Evolutionary conservation across 148 eudicot species (phyloP).

Genomic region (Rhododendron vialii): DNA sequence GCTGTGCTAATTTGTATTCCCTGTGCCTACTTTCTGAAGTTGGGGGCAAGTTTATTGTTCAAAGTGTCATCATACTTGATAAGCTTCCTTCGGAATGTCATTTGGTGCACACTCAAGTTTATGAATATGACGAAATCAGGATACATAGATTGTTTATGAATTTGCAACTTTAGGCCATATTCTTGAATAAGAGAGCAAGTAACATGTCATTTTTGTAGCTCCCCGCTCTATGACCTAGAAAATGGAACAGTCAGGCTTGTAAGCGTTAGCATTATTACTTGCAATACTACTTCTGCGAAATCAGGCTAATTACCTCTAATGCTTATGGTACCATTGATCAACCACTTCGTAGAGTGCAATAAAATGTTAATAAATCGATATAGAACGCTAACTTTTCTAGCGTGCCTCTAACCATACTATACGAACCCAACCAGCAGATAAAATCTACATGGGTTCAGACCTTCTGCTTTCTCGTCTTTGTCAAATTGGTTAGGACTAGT

Average conservation of each 20-base stretch:
- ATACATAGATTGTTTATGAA: not conserved
- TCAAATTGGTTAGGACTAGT: not conserved
- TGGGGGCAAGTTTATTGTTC: not conserved
- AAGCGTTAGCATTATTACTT: not conserved
- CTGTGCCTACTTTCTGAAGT: not conserved
- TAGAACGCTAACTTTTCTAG: not conserved
- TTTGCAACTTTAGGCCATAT: not conserved
- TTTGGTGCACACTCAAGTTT: not conserved
- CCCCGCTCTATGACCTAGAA: not conserved
- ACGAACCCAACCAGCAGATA: not conserved
- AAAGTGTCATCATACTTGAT: not conserved
- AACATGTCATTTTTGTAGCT: not conserved
- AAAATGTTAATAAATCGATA: not conserved
- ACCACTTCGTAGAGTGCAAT: not conserved
- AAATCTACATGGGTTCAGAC: not conserved
- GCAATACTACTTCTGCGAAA: not conserved
- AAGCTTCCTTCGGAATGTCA: not conserved
- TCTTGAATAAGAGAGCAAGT: not conserved
- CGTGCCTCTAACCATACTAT: not conserved
- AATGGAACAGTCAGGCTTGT: not conserved
- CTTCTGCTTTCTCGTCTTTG: not conserved
- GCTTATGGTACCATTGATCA: not conserved
- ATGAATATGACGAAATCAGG: not conserved
- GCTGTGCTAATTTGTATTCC: not conserved
- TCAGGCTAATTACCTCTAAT: not conserved